A percentile compares a stretch with the other conserved stretches of the same genome.
phyloP scores from a whole-genome alignment of 2,329 filamentous ascomycete genomes.

The Aspergillus pseudonomiae region DNA sequence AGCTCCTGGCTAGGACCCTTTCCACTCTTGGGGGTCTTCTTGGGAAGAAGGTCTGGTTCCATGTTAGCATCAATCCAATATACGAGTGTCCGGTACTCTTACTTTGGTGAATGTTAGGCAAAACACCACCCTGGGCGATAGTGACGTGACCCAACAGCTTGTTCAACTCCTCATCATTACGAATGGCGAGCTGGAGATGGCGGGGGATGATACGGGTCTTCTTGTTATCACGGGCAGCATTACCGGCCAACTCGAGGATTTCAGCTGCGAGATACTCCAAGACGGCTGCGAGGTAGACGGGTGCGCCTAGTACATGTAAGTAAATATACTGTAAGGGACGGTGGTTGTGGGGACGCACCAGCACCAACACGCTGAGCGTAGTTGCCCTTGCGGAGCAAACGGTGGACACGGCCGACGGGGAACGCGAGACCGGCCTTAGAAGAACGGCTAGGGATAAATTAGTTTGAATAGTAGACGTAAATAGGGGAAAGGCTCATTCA shows the following conservation, averaged over 20 bases:
- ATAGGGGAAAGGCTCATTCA: slow-evolving; percentile 50
- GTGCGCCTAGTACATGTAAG: slow-evolving; percentile 60
- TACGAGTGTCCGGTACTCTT: slow-evolving; percentile 81
- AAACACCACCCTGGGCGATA: slow-evolving; percentile 96
- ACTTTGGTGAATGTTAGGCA: slow-evolving; percentile 90
- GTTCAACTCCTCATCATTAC: slow-evolving; percentile 99
- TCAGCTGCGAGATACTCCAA: slow-evolving; percentile 1
- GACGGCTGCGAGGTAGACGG: slow-evolving; percentile 86
- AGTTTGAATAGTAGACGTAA: slow-evolving; percentile 44
- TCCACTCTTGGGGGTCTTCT: slow-evolving; percentile 96
- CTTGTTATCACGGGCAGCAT: slow-evolving; percentile 99
- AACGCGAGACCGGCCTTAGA: slow-evolving; percentile 99
- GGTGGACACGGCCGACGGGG: slow-evolving; percentile 98
- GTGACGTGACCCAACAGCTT: slow-evolving; percentile 95
- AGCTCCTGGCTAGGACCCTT: slow-evolving; percentile 91
- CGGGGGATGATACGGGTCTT: slow-evolving; percentile 99
- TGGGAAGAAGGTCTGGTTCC: slow-evolving; percentile 83
- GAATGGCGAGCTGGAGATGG: slow-evolving; percentile 98
- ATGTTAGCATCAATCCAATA: slow-evolving; percentile 63
- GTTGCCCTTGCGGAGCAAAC: slow-evolving; percentile 98
- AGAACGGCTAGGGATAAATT: slow-evolving; percentile 70
- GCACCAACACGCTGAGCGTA: slow-evolving; percentile 99
- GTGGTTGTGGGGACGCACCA: slow-evolving; percentile 54
- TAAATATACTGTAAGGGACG: not conserved
- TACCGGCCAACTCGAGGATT: slow-evolving; percentile 94